Evolutionary conservation across 345 rosid genomes (phyloP).

Genomic region (Melastoma malabathricum): DNA sequence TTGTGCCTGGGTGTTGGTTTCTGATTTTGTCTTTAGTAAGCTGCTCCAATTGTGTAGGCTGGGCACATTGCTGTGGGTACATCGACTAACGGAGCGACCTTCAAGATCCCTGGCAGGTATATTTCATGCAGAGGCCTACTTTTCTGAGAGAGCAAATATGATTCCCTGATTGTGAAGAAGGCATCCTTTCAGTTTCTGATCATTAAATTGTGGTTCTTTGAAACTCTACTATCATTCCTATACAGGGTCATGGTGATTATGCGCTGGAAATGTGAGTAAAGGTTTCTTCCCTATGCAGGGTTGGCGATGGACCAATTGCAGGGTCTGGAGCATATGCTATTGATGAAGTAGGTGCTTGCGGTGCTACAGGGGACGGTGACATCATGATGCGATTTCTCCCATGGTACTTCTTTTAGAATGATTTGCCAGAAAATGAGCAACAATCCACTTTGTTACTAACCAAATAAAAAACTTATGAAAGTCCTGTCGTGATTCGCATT

Average conservation of each 20-base stretch:
- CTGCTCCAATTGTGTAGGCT: conserved; percentile 25
- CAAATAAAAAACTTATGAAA: no score
- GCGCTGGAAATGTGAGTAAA: conserved; percentile 2
- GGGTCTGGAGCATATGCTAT: conserved; percentile 89
- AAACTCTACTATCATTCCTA: no score
- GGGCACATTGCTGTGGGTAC: conserved; percentile 91
- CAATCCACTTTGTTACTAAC: no score
- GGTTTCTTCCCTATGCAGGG: conserved; percentile 31
- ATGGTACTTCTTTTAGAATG: conserved; percentile 32
- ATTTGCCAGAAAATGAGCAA: no score
- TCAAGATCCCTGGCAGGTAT: conserved; percentile 92
- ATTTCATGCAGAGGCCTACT: background rate
- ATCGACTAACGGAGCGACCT: conserved; percentile 95
- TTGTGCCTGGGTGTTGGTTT: no score
- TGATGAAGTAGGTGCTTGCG: conserved; percentile 87
- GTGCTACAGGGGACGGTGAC: conserved; percentile 96
- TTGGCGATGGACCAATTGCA: conserved; percentile 86
- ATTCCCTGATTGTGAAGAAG: background rate
- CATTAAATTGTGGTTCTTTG: no score
- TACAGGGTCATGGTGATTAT: no score
- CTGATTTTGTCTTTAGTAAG: background rate
- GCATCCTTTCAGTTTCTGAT: background rate
- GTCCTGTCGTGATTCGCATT: no score
- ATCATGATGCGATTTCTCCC: conserved; percentile 98
- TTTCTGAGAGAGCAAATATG: background rate